Evolutionary conservation across 768 basidiomycete species (phyloP).

Genomic region (Butyriboletus loyo): DNA sequence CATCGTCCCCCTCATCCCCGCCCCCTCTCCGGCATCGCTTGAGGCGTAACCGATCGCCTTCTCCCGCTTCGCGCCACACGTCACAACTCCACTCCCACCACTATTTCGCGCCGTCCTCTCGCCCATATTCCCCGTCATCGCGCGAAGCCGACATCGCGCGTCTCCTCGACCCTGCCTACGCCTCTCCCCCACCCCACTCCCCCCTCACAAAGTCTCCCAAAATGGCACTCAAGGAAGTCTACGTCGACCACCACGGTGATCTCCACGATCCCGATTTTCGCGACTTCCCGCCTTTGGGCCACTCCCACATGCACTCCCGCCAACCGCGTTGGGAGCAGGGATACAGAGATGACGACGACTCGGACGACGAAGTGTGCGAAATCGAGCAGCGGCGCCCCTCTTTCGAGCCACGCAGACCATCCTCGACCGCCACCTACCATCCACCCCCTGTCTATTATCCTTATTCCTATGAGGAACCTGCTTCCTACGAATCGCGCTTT

Average conservation of each 20-base stretch:
- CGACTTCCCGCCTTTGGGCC: constrained; percentile 49
- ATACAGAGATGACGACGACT: constrained; percentile 27
- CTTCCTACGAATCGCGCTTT: constrained; percentile 29
- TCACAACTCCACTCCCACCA: constrained; percentile 3
- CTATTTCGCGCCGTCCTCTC: constrained; percentile 6
- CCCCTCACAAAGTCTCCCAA: constrained; percentile 18
- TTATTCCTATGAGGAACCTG: constrained; percentile 29
- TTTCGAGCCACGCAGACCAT: constrained; percentile 25
- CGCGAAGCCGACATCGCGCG: constrained; percentile 55
- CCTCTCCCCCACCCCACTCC: constrained; percentile 32
- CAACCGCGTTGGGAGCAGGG: constrained; percentile 37
- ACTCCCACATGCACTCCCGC: constrained; percentile 17
- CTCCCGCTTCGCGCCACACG: constrained; percentile 28
- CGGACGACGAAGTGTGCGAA: constrained; percentile 29
- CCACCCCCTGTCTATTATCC: constrained; percentile 24
- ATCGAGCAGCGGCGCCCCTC: constrained; percentile 13
- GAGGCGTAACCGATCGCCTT: constrained; percentile 22
- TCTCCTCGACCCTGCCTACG: constrained; percentile 63
- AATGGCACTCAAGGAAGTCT: constrained; percentile 34
- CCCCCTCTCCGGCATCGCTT: constrained; percentile 24
- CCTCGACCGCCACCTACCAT: constrained; percentile 21
- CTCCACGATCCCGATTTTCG: constrained; percentile 68
- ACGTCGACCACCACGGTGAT: constrained; percentile 60
- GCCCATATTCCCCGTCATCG: constrained; percentile 35
- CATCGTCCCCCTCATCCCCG: constrained; percentile 13